Base-by-base conservation (phyloP, 352 stramenopile species). In the Phytophthora idaei region DNA sequence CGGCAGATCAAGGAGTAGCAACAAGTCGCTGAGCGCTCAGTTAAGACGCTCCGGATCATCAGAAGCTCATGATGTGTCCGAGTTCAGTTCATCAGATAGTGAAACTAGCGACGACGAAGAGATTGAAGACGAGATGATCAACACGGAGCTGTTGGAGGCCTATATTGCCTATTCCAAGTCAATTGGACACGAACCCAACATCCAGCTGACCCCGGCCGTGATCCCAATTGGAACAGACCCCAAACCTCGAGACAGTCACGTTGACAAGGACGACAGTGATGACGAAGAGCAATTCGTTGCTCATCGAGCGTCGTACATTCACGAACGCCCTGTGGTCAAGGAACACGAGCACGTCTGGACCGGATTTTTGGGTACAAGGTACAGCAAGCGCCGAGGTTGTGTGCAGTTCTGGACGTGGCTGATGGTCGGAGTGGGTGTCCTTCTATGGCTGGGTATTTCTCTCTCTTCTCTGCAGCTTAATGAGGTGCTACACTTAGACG, bases 121-220 rank as follows among this genome's bases (percentile, higher is more conserved):
- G 25, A 49, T 27, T 10, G 44, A 49, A 49, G 36, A 12, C 14
- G 87, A 76, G 45, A 97, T 88, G 72, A 87, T 92, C 28, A 98
- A 98, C 71, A 90, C 78, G 1, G 91, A 98, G 74, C 83, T 99
- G 9, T 71, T 99, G 48, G 95, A 99, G 71, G 96, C 96, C 27
- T 97, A 97, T 69, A 75, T 98, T 4, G 85, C 97, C 27, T 98
- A 98, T 74, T 83, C 98, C 57, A 94, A 89, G 57, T 90, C 96
- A 36, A 93, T 98, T 68, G 89, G 83, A 2, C 78, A 92, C 44
- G 73, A 85, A 55, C 81, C 82, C 1, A 80, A 86, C 47, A 90
- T 99, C 68, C 84, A 95, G 2, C 93, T 98, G 2, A 87, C 82
- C 45, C 59, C 69, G 1, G 12, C 29, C 2, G 72, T 92, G 80